These are phyloP conservation scores for Penicillium alfredii DNA, from an alignment of 495 filamentous ascomycete species.

Conservation along the genomic window DNA sequence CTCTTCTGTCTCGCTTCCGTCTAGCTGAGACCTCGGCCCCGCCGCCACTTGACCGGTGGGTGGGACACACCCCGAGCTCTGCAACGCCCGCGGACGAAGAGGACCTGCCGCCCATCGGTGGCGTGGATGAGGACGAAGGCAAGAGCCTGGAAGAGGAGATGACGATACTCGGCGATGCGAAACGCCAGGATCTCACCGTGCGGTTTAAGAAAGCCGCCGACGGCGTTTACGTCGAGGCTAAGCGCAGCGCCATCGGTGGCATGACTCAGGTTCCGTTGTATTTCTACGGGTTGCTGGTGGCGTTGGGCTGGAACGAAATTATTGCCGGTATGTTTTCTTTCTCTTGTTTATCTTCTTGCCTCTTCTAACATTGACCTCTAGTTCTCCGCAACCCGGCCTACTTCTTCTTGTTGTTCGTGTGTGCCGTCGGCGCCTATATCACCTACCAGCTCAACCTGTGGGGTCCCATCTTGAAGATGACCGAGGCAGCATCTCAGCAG, in stretches of 20 bases:
- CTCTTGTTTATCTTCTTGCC: neutral
- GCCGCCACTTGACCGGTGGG: conserved; percentile 76
- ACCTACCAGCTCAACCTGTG: conserved; percentile 91
- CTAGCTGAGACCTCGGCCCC: conserved; percentile 60
- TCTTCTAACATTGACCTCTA: conserved; percentile 28
- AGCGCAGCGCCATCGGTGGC: conserved; percentile 90
- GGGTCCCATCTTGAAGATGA: conserved; percentile 92
- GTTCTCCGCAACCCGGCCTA: conserved; percentile 90
- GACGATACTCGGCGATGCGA: conserved; percentile 83
- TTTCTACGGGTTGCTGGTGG: conserved; percentile 83
- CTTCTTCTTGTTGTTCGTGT: conserved; percentile 78
- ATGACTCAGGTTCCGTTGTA: conserved; percentile 92
- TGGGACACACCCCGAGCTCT: conserved; percentile 72
- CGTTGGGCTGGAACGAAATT: conserved; percentile 96
- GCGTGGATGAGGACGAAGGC: conserved; percentile 86
- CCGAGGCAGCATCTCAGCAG: conserved; percentile 79
- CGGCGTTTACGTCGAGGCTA: conserved; percentile 94
- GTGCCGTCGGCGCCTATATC: conserved; percentile 71
- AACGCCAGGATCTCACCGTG: conserved; percentile 82
- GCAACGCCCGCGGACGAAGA: conserved; percentile 82
- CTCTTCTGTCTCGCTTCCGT: conserved; percentile 78
- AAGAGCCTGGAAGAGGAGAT: conserved; percentile 93
- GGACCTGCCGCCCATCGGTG: conserved; percentile 76
- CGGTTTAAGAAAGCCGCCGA: conserved; percentile 97
- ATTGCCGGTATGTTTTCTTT: conserved; percentile 62